Conservation (phyloP, 2,329 filamentous ascomycete species). For the Colletotrichum sp. region DNA sequence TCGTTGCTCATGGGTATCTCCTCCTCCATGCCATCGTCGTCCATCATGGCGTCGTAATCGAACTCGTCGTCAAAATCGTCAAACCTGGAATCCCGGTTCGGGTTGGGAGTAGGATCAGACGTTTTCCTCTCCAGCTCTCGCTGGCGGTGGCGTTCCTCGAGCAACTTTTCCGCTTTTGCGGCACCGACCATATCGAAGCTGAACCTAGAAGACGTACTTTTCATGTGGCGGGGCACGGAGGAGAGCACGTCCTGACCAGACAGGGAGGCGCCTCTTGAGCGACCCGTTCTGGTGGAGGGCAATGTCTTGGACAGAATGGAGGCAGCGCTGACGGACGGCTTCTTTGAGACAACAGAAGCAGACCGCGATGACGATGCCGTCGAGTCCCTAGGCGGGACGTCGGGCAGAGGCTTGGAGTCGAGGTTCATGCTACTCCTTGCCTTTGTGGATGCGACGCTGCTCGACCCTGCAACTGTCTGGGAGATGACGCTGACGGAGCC, state of each 20-base stretch:
- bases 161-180: conserved; percentile 69
- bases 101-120: conserved; percentile 38
- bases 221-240: conserved; percentile 68
- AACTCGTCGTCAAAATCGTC: conserved; percentile 70
- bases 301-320: conserved; percentile 28
- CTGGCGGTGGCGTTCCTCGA: conserved; percentile 76
- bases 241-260: conserved; percentile 51
- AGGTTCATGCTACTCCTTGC: conserved; percentile 19
- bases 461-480: conserved; percentile 27
- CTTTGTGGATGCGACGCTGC: conserved; percentile 30
- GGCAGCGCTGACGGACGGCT: conserved; percentile 29
- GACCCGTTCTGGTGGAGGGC: conserved; percentile 41
- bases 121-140: conserved; percentile 67
- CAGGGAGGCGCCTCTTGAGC: conserved; percentile 59
- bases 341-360: conserved; percentile 37
- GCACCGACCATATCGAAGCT: conserved; percentile 82
- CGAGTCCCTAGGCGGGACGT: conserved; percentile 45
- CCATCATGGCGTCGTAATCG: conserved; percentile 69
- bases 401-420: conserved; percentile 21
- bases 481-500: conserved; percentile 30
- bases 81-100: conserved; percentile 55
- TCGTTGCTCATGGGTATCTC: conserved; percentile 67
- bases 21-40: conserved; percentile 70
- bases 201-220: conserved; percentile 79
- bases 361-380: conserved; percentile 31